Base-by-base conservation (phyloP, 176 grass and related monocot species). In the Ensete ventricosum region DNA sequence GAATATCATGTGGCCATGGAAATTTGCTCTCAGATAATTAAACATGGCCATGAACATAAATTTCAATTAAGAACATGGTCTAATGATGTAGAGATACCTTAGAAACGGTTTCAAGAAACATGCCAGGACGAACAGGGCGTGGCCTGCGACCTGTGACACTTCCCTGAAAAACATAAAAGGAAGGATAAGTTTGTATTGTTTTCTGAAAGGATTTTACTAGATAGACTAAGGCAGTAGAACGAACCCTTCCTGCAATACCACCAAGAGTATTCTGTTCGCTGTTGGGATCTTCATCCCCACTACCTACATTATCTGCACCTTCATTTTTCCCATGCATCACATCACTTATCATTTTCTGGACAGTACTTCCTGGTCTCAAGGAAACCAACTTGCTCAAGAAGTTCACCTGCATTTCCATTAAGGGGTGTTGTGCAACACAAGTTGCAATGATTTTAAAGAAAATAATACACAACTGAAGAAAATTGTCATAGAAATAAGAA, bases 81-180 rank as follows among this genome's bases (percentile, higher is more conserved):
- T 1, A 17, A 26, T n/a, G 14, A 69, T 69, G 14, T 23, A 71
- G 9, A 24, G 9, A n/a, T 87, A 93, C 90, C 90, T 93, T 98
- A 48, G 85, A 83, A 81, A 91, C 88, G 7, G 88, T 91, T 81
- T 98, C 94, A 1, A 97, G 94, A 51, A 97, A 97, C 94, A 91
- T 97, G 81, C 90, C 94, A 68, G 94, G 94, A 3, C 90, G 82
- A 72, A 97, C 90, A 24, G 94, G 94, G 3, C 78, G 83, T 76
- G 94, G 84, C 59, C 85, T 98, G 79, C 78, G 55, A 27, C 82
- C 90, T 2, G 81, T 83, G 52, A 90, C 68, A 62, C 86, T 93
- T 77, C 86, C 87, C 94, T 91, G 53, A n/a, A 11, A 65, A 77
- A 66, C 1, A 29, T 14, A 9, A 24, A 50, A 52, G 34, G 20